Evolutionary conservation across 306 rosid genomes (phyloP), one percentile per base, ranked within the genome.

Genomic region (Gynostemma pentaphyllum): DNA sequence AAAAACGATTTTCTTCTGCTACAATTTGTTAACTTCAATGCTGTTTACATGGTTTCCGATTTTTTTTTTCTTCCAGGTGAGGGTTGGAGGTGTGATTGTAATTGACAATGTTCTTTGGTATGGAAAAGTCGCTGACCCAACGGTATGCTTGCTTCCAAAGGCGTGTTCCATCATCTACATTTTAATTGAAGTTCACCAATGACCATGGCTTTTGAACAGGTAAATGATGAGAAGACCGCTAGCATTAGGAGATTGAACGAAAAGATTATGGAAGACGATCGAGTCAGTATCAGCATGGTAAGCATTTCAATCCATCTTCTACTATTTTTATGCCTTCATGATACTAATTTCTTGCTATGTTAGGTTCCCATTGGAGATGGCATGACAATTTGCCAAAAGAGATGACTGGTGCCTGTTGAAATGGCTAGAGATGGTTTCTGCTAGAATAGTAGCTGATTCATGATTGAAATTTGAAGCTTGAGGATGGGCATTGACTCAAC

Each of bases 291-390:
- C 29, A 85, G 95, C 29, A 83, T 91, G 96, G 98, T 91, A 71
- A 24, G 96, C 39, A 16, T 45, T 48, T 28, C 26, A 21, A 14
- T 41, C 41, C 28, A 21, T 18, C 34, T 66, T 52, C 45, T 32
- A 66, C 67, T 55, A 45, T 44, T 39, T 57, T 21, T 36, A 23
- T 60, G 52, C 57, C 57, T 45, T 9, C 51, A 29, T 73, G 51
- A 64, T 64, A 2, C 28, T 30, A n/a, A 36, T 14, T 68, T 45
- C 52, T 69, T 52, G 69, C 74, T 27, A 32, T 64, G 32, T 71
- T 70, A 91, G 98, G 96, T 91, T 47, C 88, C 98, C 12, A 88
- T 91, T 21, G 98, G 98, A 73, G 98, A 91, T 76, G 98, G 98
- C 61, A 88, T 91, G 72, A 91, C 96, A 41, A 85, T 91, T 57